These are phyloP conservation scores for Carex littledalei DNA, from an alignment of 176 grass and related monocot species.

Conservation along the genomic window DNA sequence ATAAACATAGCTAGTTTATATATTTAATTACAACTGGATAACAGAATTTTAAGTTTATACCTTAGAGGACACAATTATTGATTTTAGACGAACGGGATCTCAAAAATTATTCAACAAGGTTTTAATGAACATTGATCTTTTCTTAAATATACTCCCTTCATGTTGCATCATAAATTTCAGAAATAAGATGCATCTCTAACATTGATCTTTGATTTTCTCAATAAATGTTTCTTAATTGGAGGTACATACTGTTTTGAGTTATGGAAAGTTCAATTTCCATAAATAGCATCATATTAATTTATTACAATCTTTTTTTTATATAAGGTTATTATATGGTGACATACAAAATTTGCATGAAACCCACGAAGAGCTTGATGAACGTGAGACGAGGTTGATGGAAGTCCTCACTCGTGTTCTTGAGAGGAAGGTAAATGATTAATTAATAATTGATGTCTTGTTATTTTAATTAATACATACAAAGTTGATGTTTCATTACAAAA, in stretches of 20 bases:
- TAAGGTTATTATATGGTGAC: neutral
- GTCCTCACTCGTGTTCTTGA: neutral
- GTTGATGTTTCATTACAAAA: neutral
- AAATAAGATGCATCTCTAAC: neutral
- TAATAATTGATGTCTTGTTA: neutral
- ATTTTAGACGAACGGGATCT: neutral
- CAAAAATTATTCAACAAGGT: neutral
- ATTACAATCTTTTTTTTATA: neutral
- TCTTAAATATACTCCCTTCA: neutral
- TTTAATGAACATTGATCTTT: neutral
- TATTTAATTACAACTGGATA: neutral
- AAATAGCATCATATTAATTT: neutral
- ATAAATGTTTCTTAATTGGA: neutral
- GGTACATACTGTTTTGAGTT: neutral
- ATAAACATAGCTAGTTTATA: neutral
- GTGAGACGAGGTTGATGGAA: neutral
- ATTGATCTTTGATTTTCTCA: neutral
- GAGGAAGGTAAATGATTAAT: conserved; percentile 16
- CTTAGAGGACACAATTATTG: neutral
- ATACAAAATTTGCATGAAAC: neutral
- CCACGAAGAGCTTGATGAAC: neutral
- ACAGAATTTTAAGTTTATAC: neutral
- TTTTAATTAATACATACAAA: neutral
- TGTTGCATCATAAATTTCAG: neutral
- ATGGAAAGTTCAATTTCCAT: neutral